Base-by-base conservation (phyloP, 208 protist genomes). In the Strigomonas galati region DNA sequence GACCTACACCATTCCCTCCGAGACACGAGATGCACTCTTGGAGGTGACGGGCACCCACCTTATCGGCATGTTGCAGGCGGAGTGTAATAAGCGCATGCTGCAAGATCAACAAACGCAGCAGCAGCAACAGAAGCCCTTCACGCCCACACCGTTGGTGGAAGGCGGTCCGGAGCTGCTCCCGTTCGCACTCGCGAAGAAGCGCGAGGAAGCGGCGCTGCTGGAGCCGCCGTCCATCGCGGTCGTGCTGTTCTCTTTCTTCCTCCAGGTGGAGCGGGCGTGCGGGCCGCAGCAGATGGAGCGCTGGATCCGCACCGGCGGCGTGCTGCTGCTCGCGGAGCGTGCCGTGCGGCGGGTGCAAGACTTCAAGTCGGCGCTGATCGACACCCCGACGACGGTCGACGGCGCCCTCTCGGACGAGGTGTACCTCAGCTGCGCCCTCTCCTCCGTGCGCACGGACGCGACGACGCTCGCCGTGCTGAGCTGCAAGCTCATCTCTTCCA, bases 321-420 rank as follows among this genome's bases (percentile, higher is more conserved):
- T 71, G 23, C 54, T 76, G 0, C 54, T 67, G 40, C 54, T 76
- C 23, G 65, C 63, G 56, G 73, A 74, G 24, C 32, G 30, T 17
- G 73, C 78, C 19, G 69, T 91, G 17, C 69, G 70, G 15, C 69
- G 74, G 24, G 76, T 81, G n/a, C 58, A 74, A 43, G 32, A 67
- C 19, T 57, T 72, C 32, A 75, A 75, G 15, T 87, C 82, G 5
- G 82, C 64, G 14, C 72, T 89, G 7, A 60, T 94, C 15, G 77
- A 90, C 60, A 74, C 88, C 5, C 83, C 88, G 1, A 85, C 69
- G 0, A 87, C 66, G 27, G 43, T 76, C 19, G 79, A 91, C 55
- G 85, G 85, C 7, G 40, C 78, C 7, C 73, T 94, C 9, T 87
- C 83, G 1, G 89, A 94, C 62, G 85, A 92, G 62, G 82, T 92